These are phyloP conservation scores for Zymoseptoria pseudotritici DNA, from an alignment of 2,329 filamentous ascomycete genomes.

Conservation along the genomic window DNA sequence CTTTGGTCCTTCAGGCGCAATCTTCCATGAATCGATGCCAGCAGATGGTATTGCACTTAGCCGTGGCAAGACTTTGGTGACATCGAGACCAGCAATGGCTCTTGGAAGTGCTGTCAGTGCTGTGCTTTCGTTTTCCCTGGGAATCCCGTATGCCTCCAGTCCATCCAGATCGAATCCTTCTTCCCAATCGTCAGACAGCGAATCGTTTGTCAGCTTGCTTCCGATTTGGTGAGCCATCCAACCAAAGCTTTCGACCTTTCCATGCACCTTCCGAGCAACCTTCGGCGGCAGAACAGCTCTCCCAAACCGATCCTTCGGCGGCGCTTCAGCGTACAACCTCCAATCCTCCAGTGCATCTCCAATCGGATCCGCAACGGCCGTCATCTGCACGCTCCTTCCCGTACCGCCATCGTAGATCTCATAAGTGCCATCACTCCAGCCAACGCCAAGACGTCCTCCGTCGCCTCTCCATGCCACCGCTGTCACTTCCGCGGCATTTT, in stretches of 20 bases:
- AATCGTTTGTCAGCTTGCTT: constrained; percentile 17
- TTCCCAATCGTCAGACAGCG: constrained; percentile 22
- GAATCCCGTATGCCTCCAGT: constrained; percentile 34
- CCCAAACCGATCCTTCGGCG: background rate
- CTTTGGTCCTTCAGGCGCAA: constrained; percentile 20
- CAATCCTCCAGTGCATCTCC: constrained; percentile 10
- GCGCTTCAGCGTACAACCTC: constrained; percentile 14
- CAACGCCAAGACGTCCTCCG: constrained; percentile 58
- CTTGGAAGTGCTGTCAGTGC: constrained; percentile 47
- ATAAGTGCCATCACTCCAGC: constrained; percentile 67
- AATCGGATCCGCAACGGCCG: background rate
- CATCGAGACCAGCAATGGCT: constrained; percentile 66
- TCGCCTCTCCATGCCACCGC: constrained; percentile 42
- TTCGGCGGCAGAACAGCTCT: background rate
- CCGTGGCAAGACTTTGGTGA: constrained; percentile 68
- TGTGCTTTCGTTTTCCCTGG: background rate
- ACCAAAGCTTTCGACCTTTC: constrained; percentile 14
- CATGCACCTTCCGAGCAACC: background rate
- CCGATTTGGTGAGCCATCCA: constrained; percentile 18
- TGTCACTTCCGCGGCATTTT: constrained; percentile 27
- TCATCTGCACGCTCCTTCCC: constrained; percentile 15
- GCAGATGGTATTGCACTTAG: constrained; percentile 43
- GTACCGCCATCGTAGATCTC: constrained; percentile 33
- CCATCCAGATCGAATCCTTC: constrained; percentile 11
- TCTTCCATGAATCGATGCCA: constrained; percentile 36